Conservation (phyloP, 176 grass and related monocot species). For the Stipa capillata region DNA sequence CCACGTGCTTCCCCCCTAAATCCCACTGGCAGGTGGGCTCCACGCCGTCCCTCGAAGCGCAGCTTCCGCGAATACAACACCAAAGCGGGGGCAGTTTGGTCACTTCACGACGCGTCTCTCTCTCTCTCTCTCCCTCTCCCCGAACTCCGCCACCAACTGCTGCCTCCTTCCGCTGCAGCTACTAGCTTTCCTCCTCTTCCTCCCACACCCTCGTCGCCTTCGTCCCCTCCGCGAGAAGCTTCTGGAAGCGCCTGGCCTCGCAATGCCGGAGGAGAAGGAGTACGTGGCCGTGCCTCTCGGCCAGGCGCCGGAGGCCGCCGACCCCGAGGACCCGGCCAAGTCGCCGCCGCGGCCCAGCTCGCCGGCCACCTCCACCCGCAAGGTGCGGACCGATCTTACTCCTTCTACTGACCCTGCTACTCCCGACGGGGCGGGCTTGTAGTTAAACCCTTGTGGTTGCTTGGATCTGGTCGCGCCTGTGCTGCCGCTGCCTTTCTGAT, state of each 20-base stretch:
- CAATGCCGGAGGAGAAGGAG: constrained; percentile 88
- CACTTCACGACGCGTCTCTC: neutral
- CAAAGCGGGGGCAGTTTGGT: neutral
- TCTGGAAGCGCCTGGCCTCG: neutral
- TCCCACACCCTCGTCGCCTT: neutral
- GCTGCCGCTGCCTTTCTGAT: neutral
- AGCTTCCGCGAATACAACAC: too few relatives aligned
- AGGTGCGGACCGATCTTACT: constrained; percentile 44
- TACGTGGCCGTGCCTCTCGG: constrained; percentile 70
- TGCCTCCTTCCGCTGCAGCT: neutral
- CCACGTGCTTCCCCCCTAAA: neutral
- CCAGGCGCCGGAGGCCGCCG: constrained; percentile 45
- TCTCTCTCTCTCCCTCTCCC: neutral
- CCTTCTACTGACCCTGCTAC: neutral
- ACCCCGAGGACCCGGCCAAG: constrained; percentile 87
- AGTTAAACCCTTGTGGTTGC: neutral
- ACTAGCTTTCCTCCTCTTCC: neutral
- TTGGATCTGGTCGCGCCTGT: constrained; percentile 26
- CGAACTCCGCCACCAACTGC: constrained; percentile 20
- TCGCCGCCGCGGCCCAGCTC: constrained; percentile 59
- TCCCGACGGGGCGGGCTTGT: neutral
- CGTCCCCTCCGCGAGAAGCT: neutral
- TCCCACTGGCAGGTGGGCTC: neutral
- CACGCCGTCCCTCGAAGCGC: too few relatives aligned
- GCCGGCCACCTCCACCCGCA: constrained; percentile 74